A percentile compares a stretch with the other conserved stretches of the same genome.
Conservation (phyloP, 192 early-diverging fungal species). For the Tieghemiomyces parasiticus region DNA sequence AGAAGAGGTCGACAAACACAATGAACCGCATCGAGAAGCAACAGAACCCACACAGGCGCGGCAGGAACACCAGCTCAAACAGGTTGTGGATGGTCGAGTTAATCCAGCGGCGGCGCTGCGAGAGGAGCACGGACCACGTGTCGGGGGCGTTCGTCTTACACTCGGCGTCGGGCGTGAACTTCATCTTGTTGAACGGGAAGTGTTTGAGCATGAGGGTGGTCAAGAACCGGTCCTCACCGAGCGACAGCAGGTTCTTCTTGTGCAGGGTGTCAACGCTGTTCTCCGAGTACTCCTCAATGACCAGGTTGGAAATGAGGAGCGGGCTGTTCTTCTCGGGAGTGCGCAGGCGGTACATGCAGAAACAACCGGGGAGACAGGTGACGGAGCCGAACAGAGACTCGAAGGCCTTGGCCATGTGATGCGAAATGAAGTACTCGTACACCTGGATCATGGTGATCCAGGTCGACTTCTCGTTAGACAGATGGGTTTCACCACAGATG, state of each 20-base stretch:
- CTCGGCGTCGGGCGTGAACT: constrained; percentile 83
- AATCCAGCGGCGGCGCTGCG: constrained; percentile 99
- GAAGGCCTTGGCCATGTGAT: constrained; percentile 94
- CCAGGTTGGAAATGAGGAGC: constrained; percentile 69
- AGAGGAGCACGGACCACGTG: constrained; percentile 80
- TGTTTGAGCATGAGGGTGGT: constrained; percentile 93
- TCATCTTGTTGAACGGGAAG: constrained; percentile 91
- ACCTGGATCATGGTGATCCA: constrained; percentile 99
- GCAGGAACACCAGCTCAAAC: constrained; percentile 83
- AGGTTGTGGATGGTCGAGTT: constrained; percentile 99
- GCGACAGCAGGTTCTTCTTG: constrained; percentile 94
- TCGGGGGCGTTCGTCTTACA: constrained; percentile 93
- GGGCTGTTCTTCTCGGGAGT: constrained; percentile 80
- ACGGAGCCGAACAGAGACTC: constrained; percentile 96
- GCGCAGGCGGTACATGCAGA: constrained; percentile 96
- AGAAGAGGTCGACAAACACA: constrained; percentile 86
- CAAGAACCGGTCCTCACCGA: constrained; percentile 98
- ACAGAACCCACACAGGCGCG: constrained; percentile 92
- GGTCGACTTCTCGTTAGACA: constrained; percentile 83
- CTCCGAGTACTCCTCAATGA: constrained; percentile 88
- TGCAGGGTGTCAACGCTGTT: constrained; percentile 94
- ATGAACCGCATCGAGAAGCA: constrained; percentile 97
- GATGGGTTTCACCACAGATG: constrained; percentile 87
- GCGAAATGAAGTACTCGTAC: constrained; percentile 97
- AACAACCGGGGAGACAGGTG: constrained; percentile 97